phyloP scores from a whole-genome alignment of 2,329 filamentous ascomycete genomes.

The Monilinia fructicola region DNA sequence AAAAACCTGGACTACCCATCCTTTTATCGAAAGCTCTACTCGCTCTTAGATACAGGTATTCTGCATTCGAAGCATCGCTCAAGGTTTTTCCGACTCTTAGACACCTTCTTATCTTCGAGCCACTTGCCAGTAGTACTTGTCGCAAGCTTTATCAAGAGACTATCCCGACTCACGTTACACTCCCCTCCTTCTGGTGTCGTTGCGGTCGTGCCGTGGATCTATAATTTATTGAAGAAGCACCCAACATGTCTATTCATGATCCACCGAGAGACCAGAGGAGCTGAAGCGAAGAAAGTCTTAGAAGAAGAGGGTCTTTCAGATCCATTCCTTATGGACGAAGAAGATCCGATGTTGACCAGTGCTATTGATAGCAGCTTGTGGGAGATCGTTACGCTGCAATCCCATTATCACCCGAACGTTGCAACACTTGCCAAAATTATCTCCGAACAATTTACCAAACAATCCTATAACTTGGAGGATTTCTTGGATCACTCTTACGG shows the following conservation, averaged over 20 bases:
- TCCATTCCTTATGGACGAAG: constrained; percentile 72
- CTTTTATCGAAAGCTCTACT: constrained; percentile 94
- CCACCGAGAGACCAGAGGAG: constrained; percentile 68
- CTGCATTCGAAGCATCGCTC: constrained; percentile 94
- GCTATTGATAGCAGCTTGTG: constrained; percentile 93
- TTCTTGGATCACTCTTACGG: constrained; percentile 93
- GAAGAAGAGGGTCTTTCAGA: constrained; percentile 64
- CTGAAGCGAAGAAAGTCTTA: constrained; percentile 57
- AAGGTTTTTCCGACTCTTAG: constrained; percentile 86
- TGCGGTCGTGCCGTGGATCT: constrained; percentile 85
- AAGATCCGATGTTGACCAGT: constrained; percentile 78
- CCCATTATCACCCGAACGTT: constrained; percentile 95
- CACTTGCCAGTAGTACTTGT: constrained; percentile 90
- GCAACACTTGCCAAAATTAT: constrained; percentile 92
- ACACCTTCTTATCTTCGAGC: constrained; percentile 85
- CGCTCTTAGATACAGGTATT: constrained; percentile 78
- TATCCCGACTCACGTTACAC: constrained; percentile 79
- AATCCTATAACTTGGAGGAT: constrained; percentile 91
- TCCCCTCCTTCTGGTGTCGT: constrained; percentile 89
- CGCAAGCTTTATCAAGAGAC: constrained; percentile 94
- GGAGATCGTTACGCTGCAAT: constrained; percentile 89
- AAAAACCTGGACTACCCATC: constrained; percentile 94
- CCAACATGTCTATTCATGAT: constrained; percentile 95
- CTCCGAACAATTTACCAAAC: constrained; percentile 95
- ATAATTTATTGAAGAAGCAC: constrained; percentile 89